Evolutionary conservation across 371 early-diverging fungal genomes (phyloP).

Genomic region (Mortierella sp.): DNA sequence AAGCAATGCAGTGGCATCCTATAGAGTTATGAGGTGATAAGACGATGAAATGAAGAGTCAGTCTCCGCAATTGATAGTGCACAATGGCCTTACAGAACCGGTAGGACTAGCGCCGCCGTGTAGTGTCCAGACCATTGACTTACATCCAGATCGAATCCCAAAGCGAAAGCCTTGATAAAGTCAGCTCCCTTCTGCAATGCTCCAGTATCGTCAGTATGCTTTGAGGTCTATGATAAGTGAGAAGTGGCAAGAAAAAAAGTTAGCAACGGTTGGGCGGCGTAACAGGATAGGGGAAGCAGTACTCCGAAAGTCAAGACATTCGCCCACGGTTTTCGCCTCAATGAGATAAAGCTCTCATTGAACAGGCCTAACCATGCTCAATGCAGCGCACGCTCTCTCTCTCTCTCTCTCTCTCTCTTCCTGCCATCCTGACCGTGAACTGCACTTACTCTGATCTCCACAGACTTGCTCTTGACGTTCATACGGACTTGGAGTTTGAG

Average conservation of each 20-base stretch:
- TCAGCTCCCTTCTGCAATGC: slow-evolving; percentile 96
- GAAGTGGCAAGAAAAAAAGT: background rate
- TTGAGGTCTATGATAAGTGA: slow-evolving; percentile 69
- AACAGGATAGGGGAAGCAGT: background rate
- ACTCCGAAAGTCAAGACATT: background rate
- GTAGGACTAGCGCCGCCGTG: background rate
- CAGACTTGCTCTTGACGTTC: slow-evolving; percentile 90
- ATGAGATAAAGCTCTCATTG: background rate
- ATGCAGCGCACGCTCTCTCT: background rate
- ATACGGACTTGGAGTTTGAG: slow-evolving; percentile 97
- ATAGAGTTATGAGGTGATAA: background rate
- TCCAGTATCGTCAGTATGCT: slow-evolving; percentile 87
- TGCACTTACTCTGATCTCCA: slow-evolving; percentile 87
- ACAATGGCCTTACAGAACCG: background rate
- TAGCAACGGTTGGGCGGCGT: too few relatives aligned
- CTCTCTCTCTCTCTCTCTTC: background rate
- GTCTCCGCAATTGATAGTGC: background rate
- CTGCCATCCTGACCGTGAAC: background rate
- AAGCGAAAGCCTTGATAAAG: slow-evolving; percentile 93
- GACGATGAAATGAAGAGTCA: background rate
- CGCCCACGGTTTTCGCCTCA: background rate
- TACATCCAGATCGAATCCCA: slow-evolving; percentile 93
- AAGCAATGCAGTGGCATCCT: slow-evolving; percentile 94
- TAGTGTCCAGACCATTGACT: slow-evolving; percentile 29
- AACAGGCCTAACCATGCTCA: background rate